Conservation (phyloP, 768 basidiomycete genomes). For the Leccinum disarticulatum region DNA sequence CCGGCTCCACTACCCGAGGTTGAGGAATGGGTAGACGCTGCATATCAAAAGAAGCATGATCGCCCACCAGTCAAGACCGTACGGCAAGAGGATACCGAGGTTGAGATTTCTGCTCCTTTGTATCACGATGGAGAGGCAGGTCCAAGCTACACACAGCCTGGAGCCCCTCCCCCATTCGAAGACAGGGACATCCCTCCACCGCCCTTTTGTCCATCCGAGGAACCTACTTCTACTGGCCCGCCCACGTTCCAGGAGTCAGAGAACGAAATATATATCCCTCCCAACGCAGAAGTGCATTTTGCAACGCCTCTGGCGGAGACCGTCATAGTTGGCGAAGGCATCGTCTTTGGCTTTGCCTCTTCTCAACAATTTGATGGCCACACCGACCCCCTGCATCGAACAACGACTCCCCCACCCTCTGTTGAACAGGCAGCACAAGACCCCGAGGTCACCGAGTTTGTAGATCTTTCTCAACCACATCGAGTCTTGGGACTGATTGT, state of each 20-base stretch:
- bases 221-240: slow-evolving; percentile 57
- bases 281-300: slow-evolving; percentile 37
- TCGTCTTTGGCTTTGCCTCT: slow-evolving; percentile 68
- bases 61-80: slow-evolving; percentile 71
- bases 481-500: slow-evolving; percentile 60
- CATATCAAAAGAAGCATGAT: slow-evolving; percentile 88
- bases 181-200: slow-evolving; percentile 82
- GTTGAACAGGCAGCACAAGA: slow-evolving; percentile 75
- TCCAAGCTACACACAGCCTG: slow-evolving; percentile 62
- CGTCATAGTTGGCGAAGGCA: slow-evolving; percentile 70
- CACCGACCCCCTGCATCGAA: slow-evolving; percentile 61
- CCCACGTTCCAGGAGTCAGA: slow-evolving; percentile 84
- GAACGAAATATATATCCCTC: slow-evolving; percentile 67
- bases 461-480: slow-evolving; percentile 55
- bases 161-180: slow-evolving; percentile 82
- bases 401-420: slow-evolving; percentile 71
- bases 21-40: slow-evolving; percentile 66
- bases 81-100: slow-evolving; percentile 64
- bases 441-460: slow-evolving; percentile 65
- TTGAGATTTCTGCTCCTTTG: slow-evolving; percentile 57
- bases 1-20: slow-evolving; percentile 79
- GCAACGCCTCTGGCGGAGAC: slow-evolving; percentile 32
- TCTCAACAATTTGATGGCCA: slow-evolving; percentile 83
- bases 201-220: slow-evolving; percentile 50
- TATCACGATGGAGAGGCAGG: slow-evolving; percentile 75